Conservation (phyloP, 2,329 filamentous ascomycete genomes). For the Penicillium digitatum region DNA sequence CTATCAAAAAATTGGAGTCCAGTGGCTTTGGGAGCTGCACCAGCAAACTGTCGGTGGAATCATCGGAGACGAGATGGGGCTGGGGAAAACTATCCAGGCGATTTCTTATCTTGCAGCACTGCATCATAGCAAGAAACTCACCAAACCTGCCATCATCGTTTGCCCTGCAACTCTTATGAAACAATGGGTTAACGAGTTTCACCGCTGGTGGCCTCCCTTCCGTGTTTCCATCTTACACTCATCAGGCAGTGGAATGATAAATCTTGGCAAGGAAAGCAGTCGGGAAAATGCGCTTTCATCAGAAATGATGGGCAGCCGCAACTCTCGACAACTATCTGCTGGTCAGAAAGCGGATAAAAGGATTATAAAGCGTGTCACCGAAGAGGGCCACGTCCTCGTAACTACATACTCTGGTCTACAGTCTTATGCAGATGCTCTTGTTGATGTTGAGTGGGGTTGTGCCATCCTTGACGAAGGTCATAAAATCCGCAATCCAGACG, state of each 20-base stretch:
- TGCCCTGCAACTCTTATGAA: conserved; percentile 91
- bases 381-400: conserved; percentile 85
- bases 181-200: conserved; percentile 98
- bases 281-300: conserved; percentile 61
- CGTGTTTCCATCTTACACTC: conserved; percentile 92
- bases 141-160: conserved; percentile 82
- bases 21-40: conserved; percentile 93
- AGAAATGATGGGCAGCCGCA: conserved; percentile 50
- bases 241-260: conserved; percentile 94
- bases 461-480: conserved; percentile 95
- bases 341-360: conserved; percentile 68
- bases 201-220: conserved; percentile 98
- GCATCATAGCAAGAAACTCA: conserved; percentile 83
- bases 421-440: conserved; percentile 77
- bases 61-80: conserved; percentile 94
- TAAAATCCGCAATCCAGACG: conserved; percentile 95
- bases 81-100: conserved; percentile 87
- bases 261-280: conserved; percentile 59
- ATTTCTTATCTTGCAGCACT: conserved; percentile 83
- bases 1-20: conserved; percentile 94
- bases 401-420: conserved; percentile 97
- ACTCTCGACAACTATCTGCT: conserved; percentile 40
- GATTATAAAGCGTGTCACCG: conserved; percentile 76
- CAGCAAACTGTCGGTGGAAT: conserved; percentile 88
- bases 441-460: conserved; percentile 85